Evolutionary conservation across 257 asterid genomes (phyloP), one percentile per base, ranked within the genome.

Genomic region (Jacaranda mimosifolia): DNA sequence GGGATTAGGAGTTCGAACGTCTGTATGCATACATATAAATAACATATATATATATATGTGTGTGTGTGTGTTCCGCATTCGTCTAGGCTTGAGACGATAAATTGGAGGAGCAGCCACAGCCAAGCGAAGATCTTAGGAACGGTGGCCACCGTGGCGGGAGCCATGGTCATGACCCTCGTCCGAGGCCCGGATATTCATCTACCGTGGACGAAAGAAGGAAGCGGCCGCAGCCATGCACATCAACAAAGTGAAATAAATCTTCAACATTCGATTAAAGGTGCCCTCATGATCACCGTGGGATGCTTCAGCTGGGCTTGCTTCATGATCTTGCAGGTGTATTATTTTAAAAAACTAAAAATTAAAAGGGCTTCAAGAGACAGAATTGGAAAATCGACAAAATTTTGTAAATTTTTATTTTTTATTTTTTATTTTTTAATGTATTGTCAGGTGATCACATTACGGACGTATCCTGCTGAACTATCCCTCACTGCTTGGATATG

Each of bases 401-500:
- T n/a, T n/a, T n/a, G n/a, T n/a, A n/a, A n/a, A n/a, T n/a, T n/a
- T n/a, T n/a, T n/a, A n/a, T n/a, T n/a, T n/a, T n/a, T n/a, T n/a
- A n/a, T n/a, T n/a, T n/a, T n/a, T n/a, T n/a, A n/a, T n/a, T 56
- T 46, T 77, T 21, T 3, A 3, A 12, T 70, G 58, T 42, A 5
- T 73, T 39, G 72, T 15, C 55, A 90, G 96, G 91, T 90, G 26
- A 77, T 86, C 58, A 86, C 93, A 19, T 73, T 88, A 12, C 60
- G n/a, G 74, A 77, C 94, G 7, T 90, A 89, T 79, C 91, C 92
- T 11, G 85, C 87, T 2, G 96, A 89, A 77, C 88, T 90, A 43
- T 90, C 96, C 26, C 90, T 90, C 72, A 86, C 96, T 13, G 92
- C 92, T 67, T 90, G 94, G 96, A 89, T 90, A 83, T 89, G 94